phyloP scores from a whole-genome alignment of 352 stramenopile species.

The Pythium brachiatum region DNA sequence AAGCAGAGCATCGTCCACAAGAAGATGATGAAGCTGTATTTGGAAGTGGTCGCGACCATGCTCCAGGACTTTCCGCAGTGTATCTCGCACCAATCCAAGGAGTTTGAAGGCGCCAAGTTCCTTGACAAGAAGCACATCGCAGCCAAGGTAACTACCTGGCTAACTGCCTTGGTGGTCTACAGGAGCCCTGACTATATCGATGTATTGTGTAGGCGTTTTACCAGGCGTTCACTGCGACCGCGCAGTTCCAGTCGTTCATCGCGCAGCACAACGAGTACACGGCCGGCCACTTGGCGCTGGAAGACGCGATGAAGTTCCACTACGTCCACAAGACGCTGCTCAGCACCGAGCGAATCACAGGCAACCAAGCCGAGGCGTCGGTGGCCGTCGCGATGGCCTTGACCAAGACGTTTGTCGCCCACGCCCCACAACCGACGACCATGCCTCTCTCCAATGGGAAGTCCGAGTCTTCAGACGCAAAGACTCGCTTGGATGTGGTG shows the following conservation, averaged over 20 bases:
- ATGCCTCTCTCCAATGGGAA: background rate
- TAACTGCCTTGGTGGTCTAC: too few species aligned
- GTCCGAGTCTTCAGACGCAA: background rate
- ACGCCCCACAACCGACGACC: slow-evolving; percentile 21
- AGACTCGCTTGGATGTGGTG: slow-evolving; percentile 19
- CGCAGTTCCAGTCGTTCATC: slow-evolving; percentile 43
- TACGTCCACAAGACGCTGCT: slow-evolving; percentile 37
- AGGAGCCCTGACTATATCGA: too few species aligned
- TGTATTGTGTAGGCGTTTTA: slow-evolving; percentile 32
- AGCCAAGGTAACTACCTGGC: slow-evolving; percentile 19
- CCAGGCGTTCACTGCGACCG: slow-evolving; percentile 28
- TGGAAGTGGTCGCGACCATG: slow-evolving; percentile 17
- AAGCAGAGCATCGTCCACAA: slow-evolving; percentile 23
- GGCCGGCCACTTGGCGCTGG: slow-evolving; percentile 23
- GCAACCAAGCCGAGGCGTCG: slow-evolving; percentile 17
- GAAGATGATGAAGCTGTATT: slow-evolving; percentile 26
- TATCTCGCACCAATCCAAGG: slow-evolving; percentile 7
- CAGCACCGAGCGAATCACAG: slow-evolving; percentile 1
- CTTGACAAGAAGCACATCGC: slow-evolving; percentile 17
- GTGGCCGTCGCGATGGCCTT: slow-evolving; percentile 16
- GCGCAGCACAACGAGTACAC: slow-evolving; percentile 37
- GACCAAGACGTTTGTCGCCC: slow-evolving; percentile 45
- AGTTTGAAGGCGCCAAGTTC: slow-evolving; percentile 22
- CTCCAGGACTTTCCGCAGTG: slow-evolving; percentile 16
- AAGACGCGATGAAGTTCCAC: slow-evolving; percentile 39